Base-by-base conservation (phyloP, 345 rosid species). In the Tarenaya hassleriana region DNA sequence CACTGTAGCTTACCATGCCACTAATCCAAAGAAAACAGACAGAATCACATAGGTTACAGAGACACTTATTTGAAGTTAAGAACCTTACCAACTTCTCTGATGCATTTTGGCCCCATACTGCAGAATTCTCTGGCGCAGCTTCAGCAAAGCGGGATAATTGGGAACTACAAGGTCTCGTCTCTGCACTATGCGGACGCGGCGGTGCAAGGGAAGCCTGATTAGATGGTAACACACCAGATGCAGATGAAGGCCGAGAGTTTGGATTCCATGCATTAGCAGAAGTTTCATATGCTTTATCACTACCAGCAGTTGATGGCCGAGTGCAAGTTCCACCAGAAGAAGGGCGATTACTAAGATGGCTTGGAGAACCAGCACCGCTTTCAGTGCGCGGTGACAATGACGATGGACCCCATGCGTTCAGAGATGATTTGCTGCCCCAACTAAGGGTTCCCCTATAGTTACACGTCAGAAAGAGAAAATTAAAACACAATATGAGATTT, bases 61-160 rank as follows among this genome's bases (percentile, higher is more conserved):
- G 33, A 64, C 18, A 34, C 41, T 41, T 32, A 5, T 18, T 55
- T 33, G 18, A 17, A 57, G 29, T 39, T 14, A 58, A 52, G 54
- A 52, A 58, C 37, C 69, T 42, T 81, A 88, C 97, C 94, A 71
- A 67, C 54, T 75, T 82, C 62, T 80, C 95, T 14, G 71, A 66
- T 1, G 66, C 68, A 61, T 62, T 55, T 34, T 71, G 69, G 62
- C 68, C 64, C 89, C 87, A 76, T 27, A 79, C 68, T 41, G 66
- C 81, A 60, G 95, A 69, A 70, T 62, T 80, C 55, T 94, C 95
- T 56, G 91, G 47, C 38, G 68, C 53, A 31, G 78, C 56, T 66
- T 94, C 99, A 34, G 99, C 96, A 71, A 94, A 94, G 41, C 99
- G 91, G n/a, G 99, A 94, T 62, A 94, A 72, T 42, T 83, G 97